Base-by-base conservation (phyloP, 2,329 filamentous ascomycete genomes). In the Neophaeococcomyces aloes region DNA sequence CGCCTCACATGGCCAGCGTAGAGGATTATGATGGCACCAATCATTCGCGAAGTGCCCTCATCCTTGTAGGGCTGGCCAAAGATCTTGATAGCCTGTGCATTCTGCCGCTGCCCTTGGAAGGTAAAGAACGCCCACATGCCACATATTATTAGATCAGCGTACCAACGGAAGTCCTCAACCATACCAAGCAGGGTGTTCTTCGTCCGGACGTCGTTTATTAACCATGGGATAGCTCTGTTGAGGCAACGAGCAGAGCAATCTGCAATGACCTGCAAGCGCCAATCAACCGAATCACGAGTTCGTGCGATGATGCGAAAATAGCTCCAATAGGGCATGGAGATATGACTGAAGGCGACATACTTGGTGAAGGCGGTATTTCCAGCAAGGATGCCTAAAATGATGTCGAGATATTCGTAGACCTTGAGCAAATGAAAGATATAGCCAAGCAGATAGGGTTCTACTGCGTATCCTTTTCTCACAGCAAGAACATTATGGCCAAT, bases 401-500 rank as follows among this genome's bases (percentile, higher is more conserved):
- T 54, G 36, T 61, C 57, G 18, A 58, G 23, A 42, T 59, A 58
- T 36, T 61, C 57, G 38, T 59, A 60, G 31, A 61, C 52, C 40
- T 59, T 61, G 34, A 55, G 57, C 10, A 49, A 42, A 37, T 59
- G 56, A 30, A 53, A 61, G 7, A 56, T 32, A 25, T 50, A 48
- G 17, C 51, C 44, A n/a, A 50, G 42, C 30, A 37, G 36, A 6
- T 39, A 36, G 14, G 29, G 37, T 8, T 30, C 23, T 11, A 30
- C 37, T n/a, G 29, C 31, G 19, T 30, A 25, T 10, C 33, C 35
- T 17, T 25, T 38, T 23, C 13, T 21, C n/a, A 29, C 27, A 23
- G 18, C 30, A 18, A 36, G 37, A 29, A 21, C 35, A 17, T 42
- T 25, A 33, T 39, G 29, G 18, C 14, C 21, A 29, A 48, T 29